Percentiles rank a stretch among this genome's conserved stretches.
Evolutionary conservation across 139 green algal genomes (phyloP).

Genomic region (Diplosphaera chodatii): DNA sequence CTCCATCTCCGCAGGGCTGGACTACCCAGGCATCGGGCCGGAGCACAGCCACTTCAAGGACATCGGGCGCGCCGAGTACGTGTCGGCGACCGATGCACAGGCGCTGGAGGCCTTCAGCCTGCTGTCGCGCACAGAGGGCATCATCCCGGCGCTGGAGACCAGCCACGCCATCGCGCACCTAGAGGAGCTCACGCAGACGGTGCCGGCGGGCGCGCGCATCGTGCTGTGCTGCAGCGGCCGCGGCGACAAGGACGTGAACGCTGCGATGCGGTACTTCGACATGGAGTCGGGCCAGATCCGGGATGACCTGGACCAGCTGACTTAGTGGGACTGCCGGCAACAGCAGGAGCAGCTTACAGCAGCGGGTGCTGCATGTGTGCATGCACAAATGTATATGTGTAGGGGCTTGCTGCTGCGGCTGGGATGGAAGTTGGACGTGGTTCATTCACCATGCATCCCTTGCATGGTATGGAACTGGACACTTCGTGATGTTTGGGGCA

Average conservation of each 20-base stretch:
- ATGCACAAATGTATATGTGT: too few relatives aligned
- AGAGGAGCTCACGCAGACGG: slow-evolving; percentile 17
- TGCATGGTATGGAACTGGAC: too few relatives aligned
- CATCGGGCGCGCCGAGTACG: slow-evolving; percentile 87
- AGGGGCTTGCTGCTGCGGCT: too few relatives aligned
- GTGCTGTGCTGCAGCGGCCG: not conserved
- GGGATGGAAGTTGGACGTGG: too few relatives aligned
- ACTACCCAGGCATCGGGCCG: slow-evolving; percentile 96
- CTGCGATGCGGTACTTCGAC: not conserved
- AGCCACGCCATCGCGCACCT: slow-evolving; percentile 93
- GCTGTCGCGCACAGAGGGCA: slow-evolving; percentile 85
- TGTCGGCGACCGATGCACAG: slow-evolving; percentile 86
- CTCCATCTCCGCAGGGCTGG: slow-evolving; percentile 94
- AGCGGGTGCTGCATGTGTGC: too few relatives aligned
- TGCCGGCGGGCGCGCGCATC: not conserved
- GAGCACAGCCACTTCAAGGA: slow-evolving; percentile 99
- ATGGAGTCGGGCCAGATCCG: not conserved
- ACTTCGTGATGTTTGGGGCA: too few relatives aligned
- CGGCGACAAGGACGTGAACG: not conserved
- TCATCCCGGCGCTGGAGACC: slow-evolving; percentile 98
- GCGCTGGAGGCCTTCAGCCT: slow-evolving; percentile 76
- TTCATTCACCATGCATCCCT: too few relatives aligned
- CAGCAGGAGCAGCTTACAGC: too few relatives aligned
- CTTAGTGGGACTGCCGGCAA: not conserved
- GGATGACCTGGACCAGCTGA: not conserved